These are phyloP conservation scores for Eruca vesicaria DNA, from an alignment of 441 rosid species.

Conservation along the genomic window DNA sequence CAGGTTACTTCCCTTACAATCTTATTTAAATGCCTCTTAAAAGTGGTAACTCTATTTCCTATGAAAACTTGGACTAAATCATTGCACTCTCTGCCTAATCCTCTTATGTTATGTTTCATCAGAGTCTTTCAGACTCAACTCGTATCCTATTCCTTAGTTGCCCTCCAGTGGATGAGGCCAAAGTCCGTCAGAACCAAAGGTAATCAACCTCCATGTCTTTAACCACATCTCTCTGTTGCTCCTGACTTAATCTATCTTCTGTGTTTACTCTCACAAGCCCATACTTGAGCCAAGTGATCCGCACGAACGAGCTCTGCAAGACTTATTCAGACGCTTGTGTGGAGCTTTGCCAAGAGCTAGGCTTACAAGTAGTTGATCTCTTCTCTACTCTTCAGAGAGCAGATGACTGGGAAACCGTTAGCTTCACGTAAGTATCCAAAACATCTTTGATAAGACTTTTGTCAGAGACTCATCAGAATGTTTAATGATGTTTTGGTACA, in stretches of 20 bases:
- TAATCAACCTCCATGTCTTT: slow-evolving; percentile 17
- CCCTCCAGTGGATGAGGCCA: slow-evolving; percentile 84
- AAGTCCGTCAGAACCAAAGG: slow-evolving; percentile 54
- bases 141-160: slow-evolving; percentile 71
- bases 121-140: slow-evolving; percentile 74
- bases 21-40: neutral
- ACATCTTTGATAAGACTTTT: too few species aligned
- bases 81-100: neutral
- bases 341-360: slow-evolving; percentile 71
- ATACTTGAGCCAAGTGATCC: slow-evolving; percentile 56
- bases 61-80: neutral
- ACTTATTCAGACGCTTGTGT: slow-evolving; percentile 78
- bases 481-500: slow-evolving; percentile 6
- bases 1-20: slow-evolving; percentile 50
- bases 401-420: slow-evolving; percentile 62
- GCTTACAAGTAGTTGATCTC: slow-evolving; percentile 69
- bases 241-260: neutral
- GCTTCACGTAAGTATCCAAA: slow-evolving; percentile 64
- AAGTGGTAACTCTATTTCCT: neutral
- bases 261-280: slow-evolving; percentile 36
- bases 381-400: slow-evolving; percentile 63
- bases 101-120: slow-evolving; percentile 38
- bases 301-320: slow-evolving; percentile 81
- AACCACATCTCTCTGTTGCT: slow-evolving; percentile 1
- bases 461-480: neutral